Conservation (phyloP, 495 filamentous ascomycete species). For the Penicillium flavigenum region DNA sequence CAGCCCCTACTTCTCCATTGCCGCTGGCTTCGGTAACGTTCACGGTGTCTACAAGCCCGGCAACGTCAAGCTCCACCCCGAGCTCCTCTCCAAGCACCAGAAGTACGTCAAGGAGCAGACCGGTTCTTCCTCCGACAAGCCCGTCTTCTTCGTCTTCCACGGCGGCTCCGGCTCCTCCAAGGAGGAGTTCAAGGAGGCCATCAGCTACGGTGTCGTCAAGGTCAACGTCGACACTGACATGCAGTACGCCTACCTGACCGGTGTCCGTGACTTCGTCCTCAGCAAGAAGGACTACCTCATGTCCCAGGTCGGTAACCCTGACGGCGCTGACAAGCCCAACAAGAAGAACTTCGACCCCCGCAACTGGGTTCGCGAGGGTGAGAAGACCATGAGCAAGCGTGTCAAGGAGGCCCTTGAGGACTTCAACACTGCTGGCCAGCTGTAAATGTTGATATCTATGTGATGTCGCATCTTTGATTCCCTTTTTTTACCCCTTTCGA, state of each 20-base stretch:
- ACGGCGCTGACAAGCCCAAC: conserved; percentile 95
- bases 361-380: conserved; percentile 80
- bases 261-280: conserved; percentile 89
- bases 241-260: conserved; percentile 74
- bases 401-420: conserved; percentile 79
- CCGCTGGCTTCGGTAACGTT: conserved; percentile 97
- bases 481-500: conserved; percentile 12
- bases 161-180: conserved; percentile 90
- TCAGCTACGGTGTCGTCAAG: conserved; percentile 94
- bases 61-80: conserved; percentile 93
- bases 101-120: conserved; percentile 77
- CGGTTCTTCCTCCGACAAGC: conserved; percentile 69
- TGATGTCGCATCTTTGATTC: conserved; percentile 11
- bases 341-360: conserved; percentile 96
- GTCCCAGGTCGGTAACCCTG: conserved; percentile 87
- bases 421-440: conserved; percentile 84
- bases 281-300: conserved; percentile 93
- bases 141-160: conserved; percentile 99
- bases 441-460: conserved; percentile 55
- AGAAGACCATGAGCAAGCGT: conserved; percentile 91
- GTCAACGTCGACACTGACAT: conserved; percentile 82
- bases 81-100: conserved; percentile 94
- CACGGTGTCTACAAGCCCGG: conserved; percentile 99
- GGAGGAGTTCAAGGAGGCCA: conserved; percentile 83
- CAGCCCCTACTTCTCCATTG: conserved; percentile 94